Evolutionary conservation across 345 rosid genomes (phyloP), one percentile per base, ranked within the genome.

Genomic region (Iberis pinnata): DNA sequence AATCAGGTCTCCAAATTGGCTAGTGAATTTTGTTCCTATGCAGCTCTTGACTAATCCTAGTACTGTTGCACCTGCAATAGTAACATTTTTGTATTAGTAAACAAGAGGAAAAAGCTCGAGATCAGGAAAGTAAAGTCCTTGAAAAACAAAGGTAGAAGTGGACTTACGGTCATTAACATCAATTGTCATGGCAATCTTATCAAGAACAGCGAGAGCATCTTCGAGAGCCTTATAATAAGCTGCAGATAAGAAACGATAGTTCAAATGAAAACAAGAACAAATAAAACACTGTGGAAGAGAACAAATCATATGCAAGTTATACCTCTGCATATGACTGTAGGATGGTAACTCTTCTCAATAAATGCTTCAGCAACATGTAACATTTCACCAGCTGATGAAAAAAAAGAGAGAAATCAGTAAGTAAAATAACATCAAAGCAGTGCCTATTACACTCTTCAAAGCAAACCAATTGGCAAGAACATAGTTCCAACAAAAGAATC

Each of bases 331-430:
- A 92, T 87, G 8, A 92, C 98, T 4, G 96, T 84, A 11, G 96
- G 98, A 76, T 88, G 98, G 60, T 84, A 88, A 63, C 68, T 79
- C 71, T 90, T 90, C 55, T 84, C 81, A 56, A 90, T 71, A 64
- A 88, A 92, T 12, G 96, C 86, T 72, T 92, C 93, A 0, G 95
- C 98, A 60, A 92, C 98, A 67, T 92, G 98, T 26, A 92, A 93
- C 96, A 92, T 80, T 72, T 92, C 98, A 62, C 96, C 98, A 72
- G 96, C 98, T 92, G 65, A 64, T 64, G 65, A 8, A 16, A 36
- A 42, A 2, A 12, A 26, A 20, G 41, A 11, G 8, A 4, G 2
- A 40, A 32, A 35, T 16, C 38, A 56, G 20, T 4, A 14, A 56
- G 26, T 32, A 32, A 32, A 32, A 32, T 4, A 43, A 18, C 33